A percentile compares a stretch with the other conserved stretches of the same genome.
Evolutionary conservation across 495 filamentous ascomycete genomes (phyloP).

Genomic region (Penicillium malachiteum): DNA sequence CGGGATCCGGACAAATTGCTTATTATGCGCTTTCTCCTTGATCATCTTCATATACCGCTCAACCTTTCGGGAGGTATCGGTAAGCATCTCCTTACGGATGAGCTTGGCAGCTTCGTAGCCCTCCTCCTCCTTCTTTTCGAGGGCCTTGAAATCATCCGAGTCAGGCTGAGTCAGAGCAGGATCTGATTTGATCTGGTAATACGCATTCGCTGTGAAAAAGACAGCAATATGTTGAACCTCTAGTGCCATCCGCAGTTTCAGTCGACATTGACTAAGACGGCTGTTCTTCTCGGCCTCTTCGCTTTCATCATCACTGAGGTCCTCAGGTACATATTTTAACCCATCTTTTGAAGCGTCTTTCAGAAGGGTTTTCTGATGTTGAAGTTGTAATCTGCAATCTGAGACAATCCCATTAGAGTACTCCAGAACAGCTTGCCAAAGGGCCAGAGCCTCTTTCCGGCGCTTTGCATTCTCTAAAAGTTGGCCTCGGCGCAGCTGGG

Average conservation of each 20-base stretch:
- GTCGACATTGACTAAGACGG: constrained; percentile 57
- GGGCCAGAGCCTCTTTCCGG: constrained; percentile 55
- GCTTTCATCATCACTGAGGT: constrained; percentile 42
- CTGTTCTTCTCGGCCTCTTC: constrained; percentile 47
- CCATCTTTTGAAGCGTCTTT: constrained; percentile 16
- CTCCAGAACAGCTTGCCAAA: constrained; percentile 64
- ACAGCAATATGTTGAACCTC: constrained; percentile 78
- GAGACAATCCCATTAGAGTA: constrained; percentile 56
- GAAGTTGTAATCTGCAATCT: constrained; percentile 63
- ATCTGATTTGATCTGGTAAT: constrained; percentile 77
- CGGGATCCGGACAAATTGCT: constrained; percentile 64
- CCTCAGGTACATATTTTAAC: constrained; percentile 9
- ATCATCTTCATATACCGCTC: constrained; percentile 41
- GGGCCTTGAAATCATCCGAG: constrained; percentile 60
- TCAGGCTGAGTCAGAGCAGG: constrained; percentile 57
- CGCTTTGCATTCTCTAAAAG: constrained; percentile 64
- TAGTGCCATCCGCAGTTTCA: constrained; percentile 66
- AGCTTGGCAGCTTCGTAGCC: constrained; percentile 74
- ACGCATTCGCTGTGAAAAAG: constrained; percentile 82
- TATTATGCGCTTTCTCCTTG: constrained; percentile 40
- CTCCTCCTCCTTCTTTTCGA: constrained; percentile 68
- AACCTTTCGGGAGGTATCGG: constrained; percentile 52
- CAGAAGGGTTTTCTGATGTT: constrained; percentile 38
- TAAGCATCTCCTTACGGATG: constrained; percentile 73
- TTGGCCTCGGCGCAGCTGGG: constrained; percentile 67